Conservation (phyloP, 2,329 filamentous ascomycete genomes). For the Penicillium sp. region DNA sequence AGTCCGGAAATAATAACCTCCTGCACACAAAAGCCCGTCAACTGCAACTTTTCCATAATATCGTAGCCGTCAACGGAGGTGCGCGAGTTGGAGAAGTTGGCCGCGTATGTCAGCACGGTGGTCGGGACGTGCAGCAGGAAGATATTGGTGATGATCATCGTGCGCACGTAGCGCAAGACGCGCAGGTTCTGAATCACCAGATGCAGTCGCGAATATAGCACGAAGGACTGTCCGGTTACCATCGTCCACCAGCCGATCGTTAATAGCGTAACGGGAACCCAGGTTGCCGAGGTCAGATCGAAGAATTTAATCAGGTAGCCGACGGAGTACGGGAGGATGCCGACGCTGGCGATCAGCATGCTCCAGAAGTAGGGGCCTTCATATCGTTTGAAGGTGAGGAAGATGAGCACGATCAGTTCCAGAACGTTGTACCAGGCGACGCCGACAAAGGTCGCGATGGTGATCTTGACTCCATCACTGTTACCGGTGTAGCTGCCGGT, state of each 20-base stretch:
- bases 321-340: conserved; percentile 46
- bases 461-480: conserved; percentile 28
- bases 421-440: conserved; percentile 37
- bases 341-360: conserved; percentile 45
- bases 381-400: conserved; percentile 51
- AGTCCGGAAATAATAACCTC: conserved; percentile 48
- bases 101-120: conserved; percentile 54
- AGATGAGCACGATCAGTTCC: conserved; percentile 49
- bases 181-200: conserved; percentile 53
- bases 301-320: conserved; percentile 33
- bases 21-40: conserved; percentile 45
- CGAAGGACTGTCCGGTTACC: conserved; percentile 61
- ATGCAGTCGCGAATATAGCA: conserved; percentile 62
- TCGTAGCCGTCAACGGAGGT: conserved; percentile 24
- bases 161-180: conserved; percentile 50
- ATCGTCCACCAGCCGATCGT: conserved; percentile 57
- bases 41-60: conserved; percentile 40
- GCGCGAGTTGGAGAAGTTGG: conserved; percentile 21
- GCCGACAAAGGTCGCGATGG: conserved; percentile 29
- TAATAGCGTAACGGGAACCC: conserved; percentile 38
- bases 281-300: conserved; percentile 23
- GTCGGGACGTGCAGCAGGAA: conserved; percentile 55
- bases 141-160: conserved; percentile 59
- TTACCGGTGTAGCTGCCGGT: conserved; percentile 28
- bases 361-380: conserved; percentile 54